Percentiles rank a stretch among this genome's conserved stretches.
These are phyloP conservation scores for Raddia distichophylla DNA, from an alignment of 176 grass and related monocot genomes.

Conservation along the genomic window DNA sequence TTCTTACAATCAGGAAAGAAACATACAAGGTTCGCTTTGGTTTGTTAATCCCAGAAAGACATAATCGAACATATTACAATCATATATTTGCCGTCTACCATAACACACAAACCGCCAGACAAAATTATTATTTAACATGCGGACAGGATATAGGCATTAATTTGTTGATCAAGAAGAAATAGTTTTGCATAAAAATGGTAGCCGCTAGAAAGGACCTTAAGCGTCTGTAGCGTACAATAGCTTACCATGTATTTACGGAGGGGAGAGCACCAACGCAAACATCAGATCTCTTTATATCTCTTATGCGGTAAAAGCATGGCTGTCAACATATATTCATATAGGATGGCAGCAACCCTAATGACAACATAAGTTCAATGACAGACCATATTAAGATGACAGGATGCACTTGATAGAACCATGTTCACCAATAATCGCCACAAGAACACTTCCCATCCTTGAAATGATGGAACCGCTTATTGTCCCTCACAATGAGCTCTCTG, in stretches of 20 bases:
- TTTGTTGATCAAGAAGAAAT: constrained; percentile 16
- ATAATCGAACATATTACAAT: background rate
- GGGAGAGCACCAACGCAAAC: background rate
- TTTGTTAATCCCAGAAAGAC: constrained; percentile 12
- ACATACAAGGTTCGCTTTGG: background rate
- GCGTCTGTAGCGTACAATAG: background rate
- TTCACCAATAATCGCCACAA: constrained; percentile 91
- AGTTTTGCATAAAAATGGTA: constrained; percentile 3
- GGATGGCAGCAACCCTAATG: constrained; percentile 20
- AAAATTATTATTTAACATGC: background rate
- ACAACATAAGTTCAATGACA: background rate
- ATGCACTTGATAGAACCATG: constrained; percentile 1
- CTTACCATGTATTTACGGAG: constrained; percentile 13
- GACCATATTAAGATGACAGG: background rate
- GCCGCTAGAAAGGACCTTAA: background rate
- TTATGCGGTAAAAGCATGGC: constrained; percentile 25
- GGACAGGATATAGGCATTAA: background rate
- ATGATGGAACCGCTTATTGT: constrained; percentile 93
- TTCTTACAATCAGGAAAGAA: no score
- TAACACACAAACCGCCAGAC: background rate
- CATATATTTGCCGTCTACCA: background rate
- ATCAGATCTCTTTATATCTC: constrained; percentile 26
- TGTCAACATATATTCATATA: constrained; percentile 35
- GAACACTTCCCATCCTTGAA: constrained; percentile 93
- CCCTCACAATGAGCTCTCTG: constrained; percentile 82